A percentile compares a stretch with the other conserved stretches of the same genome.
Conservation (phyloP, 345 rosid species). For the Physaria fendleri region DNA sequence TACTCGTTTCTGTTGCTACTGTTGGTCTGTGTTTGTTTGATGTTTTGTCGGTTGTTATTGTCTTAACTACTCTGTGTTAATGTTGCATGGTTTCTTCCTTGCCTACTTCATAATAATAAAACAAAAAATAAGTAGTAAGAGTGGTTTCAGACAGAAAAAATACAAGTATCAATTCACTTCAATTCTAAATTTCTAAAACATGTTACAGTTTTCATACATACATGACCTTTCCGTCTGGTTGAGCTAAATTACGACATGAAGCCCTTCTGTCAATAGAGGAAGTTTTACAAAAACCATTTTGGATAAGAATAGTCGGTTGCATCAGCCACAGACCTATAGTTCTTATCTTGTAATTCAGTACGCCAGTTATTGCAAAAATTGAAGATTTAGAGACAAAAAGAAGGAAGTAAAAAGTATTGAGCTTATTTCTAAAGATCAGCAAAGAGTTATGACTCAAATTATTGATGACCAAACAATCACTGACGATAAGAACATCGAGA, state of each 20-base stretch:
- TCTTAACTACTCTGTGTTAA: not conserved
- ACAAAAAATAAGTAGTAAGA: slow-evolving; percentile 8
- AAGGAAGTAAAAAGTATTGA: not conserved
- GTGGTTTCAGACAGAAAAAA: not conserved
- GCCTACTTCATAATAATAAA: slow-evolving; percentile 6
- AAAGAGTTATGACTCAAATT: not conserved
- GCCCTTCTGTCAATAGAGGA: not conserved
- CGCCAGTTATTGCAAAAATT: not conserved
- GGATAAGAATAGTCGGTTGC: not conserved
- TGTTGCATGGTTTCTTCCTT: slow-evolving; percentile 1
- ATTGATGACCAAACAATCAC: slow-evolving; percentile 7
- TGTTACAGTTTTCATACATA: not conserved
- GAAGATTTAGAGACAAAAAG: not conserved
- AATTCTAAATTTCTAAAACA: slow-evolving; percentile 15
- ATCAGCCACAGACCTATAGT: not conserved
- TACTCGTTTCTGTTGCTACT: slow-evolving; percentile 6
- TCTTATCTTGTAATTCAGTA: not conserved
- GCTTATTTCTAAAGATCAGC: not conserved
- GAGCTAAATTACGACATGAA: not conserved
- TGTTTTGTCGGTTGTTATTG: slow-evolving; percentile 10
- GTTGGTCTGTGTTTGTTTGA: slow-evolving; percentile 1
- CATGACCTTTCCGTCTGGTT: not conserved
- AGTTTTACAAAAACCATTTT: not conserved
- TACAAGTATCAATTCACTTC: not conserved
- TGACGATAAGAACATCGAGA: slow-evolving; percentile 7